phyloP scores from a whole-genome alignment of 495 filamentous ascomycete genomes.

The Thermothielavioides terrestris region DNA sequence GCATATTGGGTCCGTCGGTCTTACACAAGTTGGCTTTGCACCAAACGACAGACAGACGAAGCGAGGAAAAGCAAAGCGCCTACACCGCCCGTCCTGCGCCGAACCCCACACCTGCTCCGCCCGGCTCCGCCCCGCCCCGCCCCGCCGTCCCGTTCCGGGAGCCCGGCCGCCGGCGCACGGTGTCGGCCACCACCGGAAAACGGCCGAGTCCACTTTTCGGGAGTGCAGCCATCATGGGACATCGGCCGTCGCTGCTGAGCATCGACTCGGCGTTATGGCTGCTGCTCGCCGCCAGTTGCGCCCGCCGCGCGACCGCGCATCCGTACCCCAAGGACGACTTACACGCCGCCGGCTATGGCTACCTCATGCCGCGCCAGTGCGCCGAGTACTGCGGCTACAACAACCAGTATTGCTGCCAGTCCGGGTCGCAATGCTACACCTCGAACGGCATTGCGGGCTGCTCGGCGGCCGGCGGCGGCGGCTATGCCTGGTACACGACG shows the following conservation, averaged over 20 bases:
- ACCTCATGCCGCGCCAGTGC: conserved; percentile 44
- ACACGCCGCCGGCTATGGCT: conserved; percentile 31
- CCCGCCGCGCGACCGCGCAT: conserved; percentile 30
- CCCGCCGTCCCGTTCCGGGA: neutral
- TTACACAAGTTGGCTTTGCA: too few species aligned
- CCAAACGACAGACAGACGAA: too few species aligned
- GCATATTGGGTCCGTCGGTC: too few species aligned
- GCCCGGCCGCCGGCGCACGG: conserved; percentile 1
- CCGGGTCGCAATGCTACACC: conserved; percentile 54
- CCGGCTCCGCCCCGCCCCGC: neutral
- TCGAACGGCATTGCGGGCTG: conserved; percentile 41
- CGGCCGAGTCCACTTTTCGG: neutral
- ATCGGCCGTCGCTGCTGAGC: neutral
- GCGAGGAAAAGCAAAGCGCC: neutral
- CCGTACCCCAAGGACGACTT: conserved; percentile 34
- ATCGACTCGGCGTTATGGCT: conserved; percentile 23
- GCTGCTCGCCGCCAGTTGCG: conserved; percentile 10
- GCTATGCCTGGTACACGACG: conserved; percentile 57
- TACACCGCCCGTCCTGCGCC: neutral
- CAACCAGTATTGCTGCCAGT: conserved; percentile 58
- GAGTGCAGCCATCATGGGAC: neutral
- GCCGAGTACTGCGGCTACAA: conserved; percentile 58
- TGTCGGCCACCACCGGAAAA: conserved; percentile 1
- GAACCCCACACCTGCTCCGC: neutral
- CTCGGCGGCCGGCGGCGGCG: conserved; percentile 19